A percentile compares a stretch with the other conserved stretches of the same genome.
Evolutionary conservation across 345 rosid genomes (phyloP).

Genomic region (Pugionium cornutum): DNA sequence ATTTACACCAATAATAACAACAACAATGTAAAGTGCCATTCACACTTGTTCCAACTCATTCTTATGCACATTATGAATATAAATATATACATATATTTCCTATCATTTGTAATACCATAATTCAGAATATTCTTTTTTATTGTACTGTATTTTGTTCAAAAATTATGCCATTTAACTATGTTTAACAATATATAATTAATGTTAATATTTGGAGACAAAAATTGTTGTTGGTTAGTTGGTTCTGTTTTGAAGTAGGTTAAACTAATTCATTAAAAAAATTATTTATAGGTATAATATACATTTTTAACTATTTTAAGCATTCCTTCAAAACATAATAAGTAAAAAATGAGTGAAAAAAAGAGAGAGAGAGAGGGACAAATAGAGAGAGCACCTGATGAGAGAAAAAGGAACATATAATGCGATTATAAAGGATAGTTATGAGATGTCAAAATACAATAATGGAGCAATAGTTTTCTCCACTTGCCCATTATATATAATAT

Average conservation of each 20-base stretch:
- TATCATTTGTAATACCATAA: neutral
- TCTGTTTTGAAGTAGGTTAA: slow-evolving; percentile 20
- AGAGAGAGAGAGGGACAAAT: neutral
- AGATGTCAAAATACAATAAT: slow-evolving; percentile 43
- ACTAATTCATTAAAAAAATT: neutral
- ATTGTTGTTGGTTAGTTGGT: neutral
- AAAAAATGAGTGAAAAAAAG: neutral
- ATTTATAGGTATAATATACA: neutral
- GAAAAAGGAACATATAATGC: slow-evolving; percentile 33
- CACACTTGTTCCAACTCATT: slow-evolving; percentile 45
- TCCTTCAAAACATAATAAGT: neutral
- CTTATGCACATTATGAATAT: slow-evolving; percentile 13
- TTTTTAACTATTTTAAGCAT: neutral
- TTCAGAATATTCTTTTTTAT: too few relatives aligned
- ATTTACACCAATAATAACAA: slow-evolving; percentile 36
- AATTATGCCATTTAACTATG: neutral
- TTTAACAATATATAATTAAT: neutral
- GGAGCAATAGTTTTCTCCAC: slow-evolving; percentile 40
- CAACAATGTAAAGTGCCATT: slow-evolving; percentile 34
- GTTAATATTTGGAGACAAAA: neutral
- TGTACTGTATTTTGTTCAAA: neutral
- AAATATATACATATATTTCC: neutral
- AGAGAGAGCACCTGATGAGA: slow-evolving; percentile 37
- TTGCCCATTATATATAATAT: slow-evolving; percentile 30
- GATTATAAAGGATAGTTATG: slow-evolving; percentile 38